Percentiles rank a stretch among this genome's conserved stretches.
These are phyloP conservation scores for Gloeophyllum trabeum DNA, from an alignment of 768 basidiomycete species.

Conservation along the genomic window DNA sequence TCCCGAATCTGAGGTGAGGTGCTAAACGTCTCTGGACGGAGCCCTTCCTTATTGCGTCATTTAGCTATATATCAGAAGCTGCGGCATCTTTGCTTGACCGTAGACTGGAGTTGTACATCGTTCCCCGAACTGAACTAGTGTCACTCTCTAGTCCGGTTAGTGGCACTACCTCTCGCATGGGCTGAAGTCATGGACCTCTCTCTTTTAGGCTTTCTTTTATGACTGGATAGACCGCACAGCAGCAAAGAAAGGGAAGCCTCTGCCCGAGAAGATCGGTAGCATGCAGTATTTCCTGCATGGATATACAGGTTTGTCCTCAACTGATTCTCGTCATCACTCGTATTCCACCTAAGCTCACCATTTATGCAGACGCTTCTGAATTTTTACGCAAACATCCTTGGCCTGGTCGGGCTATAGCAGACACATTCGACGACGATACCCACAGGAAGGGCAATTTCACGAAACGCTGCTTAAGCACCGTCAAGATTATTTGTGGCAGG, in stretches of 20 bases:
- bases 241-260: constrained; percentile 69
- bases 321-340: not conserved
- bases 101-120: constrained; percentile 65
- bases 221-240: constrained; percentile 82
- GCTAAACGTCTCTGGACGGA: not conserved
- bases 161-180: not conserved
- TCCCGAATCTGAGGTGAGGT: constrained; percentile 75
- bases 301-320: constrained; percentile 44
- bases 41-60: constrained; percentile 1
- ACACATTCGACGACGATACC: constrained; percentile 78
- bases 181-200: constrained; percentile 2
- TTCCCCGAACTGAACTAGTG: constrained; percentile 78
- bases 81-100: constrained; percentile 79
- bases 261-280: constrained; percentile 85
- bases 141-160: constrained; percentile 62
- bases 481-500: constrained; percentile 78
- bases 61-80: constrained; percentile 80
- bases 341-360: not conserved
- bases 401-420: constrained; percentile 76
- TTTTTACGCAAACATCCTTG: constrained; percentile 81
- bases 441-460: constrained; percentile 61
- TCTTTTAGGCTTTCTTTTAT: constrained; percentile 73
- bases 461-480: constrained; percentile 54
- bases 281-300: constrained; percentile 87
- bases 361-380: constrained; percentile 62